Conservation (phyloP, 2,329 filamentous ascomycete genomes). For the Paraconiothyrium brasiliense region DNA sequence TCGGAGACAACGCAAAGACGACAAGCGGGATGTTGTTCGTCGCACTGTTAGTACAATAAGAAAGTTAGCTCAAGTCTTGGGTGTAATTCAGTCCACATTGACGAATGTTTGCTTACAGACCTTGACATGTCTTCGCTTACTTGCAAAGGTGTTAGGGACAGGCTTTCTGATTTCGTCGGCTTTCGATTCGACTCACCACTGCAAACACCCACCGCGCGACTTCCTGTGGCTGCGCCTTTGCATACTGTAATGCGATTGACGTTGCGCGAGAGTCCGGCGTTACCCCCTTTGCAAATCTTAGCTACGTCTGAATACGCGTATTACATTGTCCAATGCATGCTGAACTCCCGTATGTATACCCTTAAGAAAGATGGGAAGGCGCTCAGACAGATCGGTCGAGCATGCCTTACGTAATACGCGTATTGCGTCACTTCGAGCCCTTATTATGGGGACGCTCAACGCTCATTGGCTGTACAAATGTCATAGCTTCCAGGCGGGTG, state of each 20-base stretch:
- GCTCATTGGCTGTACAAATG: neutral
- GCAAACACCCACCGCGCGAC: slow-evolving; percentile 27
- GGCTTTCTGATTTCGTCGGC: neutral
- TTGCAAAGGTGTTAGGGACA: slow-evolving; percentile 1
- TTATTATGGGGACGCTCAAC: neutral
- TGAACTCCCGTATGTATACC: too few relatives aligned
- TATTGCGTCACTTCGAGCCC: neutral
- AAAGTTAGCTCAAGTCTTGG: neutral
- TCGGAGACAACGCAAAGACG: slow-evolving; percentile 28
- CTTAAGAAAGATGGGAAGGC: neutral
- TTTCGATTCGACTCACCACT: slow-evolving; percentile 28
- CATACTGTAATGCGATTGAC: slow-evolving; percentile 16
- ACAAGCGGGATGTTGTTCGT: slow-evolving; percentile 31
- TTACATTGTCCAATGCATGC: neutral
- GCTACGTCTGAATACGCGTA: slow-evolving; percentile 1
- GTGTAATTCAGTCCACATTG: neutral
- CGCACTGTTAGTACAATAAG: slow-evolving; percentile 24
- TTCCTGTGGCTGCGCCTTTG: slow-evolving; percentile 36
- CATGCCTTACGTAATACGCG: slow-evolving; percentile 1
- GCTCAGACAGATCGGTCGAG: neutral
- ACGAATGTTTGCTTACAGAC: slow-evolving; percentile 10
- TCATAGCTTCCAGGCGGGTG: neutral
- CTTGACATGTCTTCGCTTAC: slow-evolving; percentile 33
- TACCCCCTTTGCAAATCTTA: too few relatives aligned
- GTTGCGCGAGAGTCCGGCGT: too few relatives aligned